Evolutionary conservation across 768 basidiomycete species (phyloP).

Genomic region (Mrakia gelida): DNA sequence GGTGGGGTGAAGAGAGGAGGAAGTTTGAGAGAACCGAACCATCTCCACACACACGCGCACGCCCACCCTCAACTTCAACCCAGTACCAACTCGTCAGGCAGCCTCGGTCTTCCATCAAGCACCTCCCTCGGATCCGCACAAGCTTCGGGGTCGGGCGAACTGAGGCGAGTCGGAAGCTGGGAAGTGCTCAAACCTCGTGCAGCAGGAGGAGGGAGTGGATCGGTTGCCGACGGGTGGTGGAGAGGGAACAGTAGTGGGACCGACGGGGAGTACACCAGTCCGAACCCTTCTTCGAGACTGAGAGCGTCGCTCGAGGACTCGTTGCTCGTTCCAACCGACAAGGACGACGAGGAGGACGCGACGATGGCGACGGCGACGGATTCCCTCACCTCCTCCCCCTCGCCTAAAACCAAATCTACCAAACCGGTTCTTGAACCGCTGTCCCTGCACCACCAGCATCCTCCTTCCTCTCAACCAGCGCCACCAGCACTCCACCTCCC

Average conservation of each 20-base stretch:
- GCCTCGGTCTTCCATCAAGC: conserved; percentile 33
- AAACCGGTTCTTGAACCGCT: too few species aligned
- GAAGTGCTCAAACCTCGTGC: conserved; percentile 8
- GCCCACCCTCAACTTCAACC: background rate
- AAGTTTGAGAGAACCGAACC: conserved; percentile 27
- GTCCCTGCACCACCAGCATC: too few species aligned
- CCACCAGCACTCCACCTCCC: too few species aligned
- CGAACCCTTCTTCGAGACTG: background rate
- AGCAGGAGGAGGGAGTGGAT: too few species aligned
- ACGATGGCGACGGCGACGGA: background rate
- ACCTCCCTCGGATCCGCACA: background rate
- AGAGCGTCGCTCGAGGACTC: conserved; percentile 4
- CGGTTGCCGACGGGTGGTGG: background rate
- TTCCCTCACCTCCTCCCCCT: too few species aligned
- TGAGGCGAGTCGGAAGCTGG: conserved; percentile 4
- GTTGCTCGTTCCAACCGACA: background rate
- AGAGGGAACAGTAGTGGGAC: background rate
- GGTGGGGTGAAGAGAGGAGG: conserved; percentile 4
- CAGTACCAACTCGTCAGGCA: conserved; percentile 14
- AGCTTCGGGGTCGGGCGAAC: conserved; percentile 18
- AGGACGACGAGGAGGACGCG: background rate
- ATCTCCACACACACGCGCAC: conserved; percentile 7
- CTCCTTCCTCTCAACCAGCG: too few species aligned
- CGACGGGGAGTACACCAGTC: background rate
- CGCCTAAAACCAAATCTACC: too few species aligned